Evolutionary conservation across 176 grass and related monocot genomes (phyloP), one percentile per base, ranked within the genome.

Genomic region (Phoenix roebelenii): DNA sequence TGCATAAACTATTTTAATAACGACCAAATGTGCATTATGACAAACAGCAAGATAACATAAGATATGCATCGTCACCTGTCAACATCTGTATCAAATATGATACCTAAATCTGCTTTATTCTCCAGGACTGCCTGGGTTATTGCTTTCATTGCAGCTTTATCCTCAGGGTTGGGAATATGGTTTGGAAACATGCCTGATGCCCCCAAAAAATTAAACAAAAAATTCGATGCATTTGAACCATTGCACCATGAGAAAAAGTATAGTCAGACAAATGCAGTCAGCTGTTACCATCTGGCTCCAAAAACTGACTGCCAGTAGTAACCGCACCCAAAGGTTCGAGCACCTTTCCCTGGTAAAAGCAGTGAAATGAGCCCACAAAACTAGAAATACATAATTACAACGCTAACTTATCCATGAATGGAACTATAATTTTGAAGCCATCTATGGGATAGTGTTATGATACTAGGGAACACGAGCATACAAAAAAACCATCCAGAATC

Each of bases 1-100:
- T 98, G 88, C 67, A 85, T 59, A 53, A 29, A 58, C 48, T 24
- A 57, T 69, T 59, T 49, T n/a, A 26, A 2, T 79, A 35, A 44
- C 14, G 20, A 12, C 9, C 28, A 25, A 62, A 44, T 25, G 17
- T 59, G 20, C 25, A 56, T 44, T 44, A 44, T 44, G 35, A 44
- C 35, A 44, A 44, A 44, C 35, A 44, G 10, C 54, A 32, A 60
- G 72, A 60, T 17, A 29, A 1, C 20, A 60, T 35, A 23, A 5
- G 49, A 59, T 50, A 59, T 22, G 19, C 58, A 25, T 28, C 20
- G 25, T 7, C 26, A 97, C 93, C 93, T 97, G 84, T 97, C 93
- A 16, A 97, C 93, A 80, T 97, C 87, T 55, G 93, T 97, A 76
- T 97, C 87, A 78, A 97, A 97, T 85, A 97, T 97, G 73, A 97